Evolutionary conservation across 108 stramenopile species (phyloP), one percentile per base, ranked within the genome.

Genomic region (Cafeteria roenbergensis): DNA sequence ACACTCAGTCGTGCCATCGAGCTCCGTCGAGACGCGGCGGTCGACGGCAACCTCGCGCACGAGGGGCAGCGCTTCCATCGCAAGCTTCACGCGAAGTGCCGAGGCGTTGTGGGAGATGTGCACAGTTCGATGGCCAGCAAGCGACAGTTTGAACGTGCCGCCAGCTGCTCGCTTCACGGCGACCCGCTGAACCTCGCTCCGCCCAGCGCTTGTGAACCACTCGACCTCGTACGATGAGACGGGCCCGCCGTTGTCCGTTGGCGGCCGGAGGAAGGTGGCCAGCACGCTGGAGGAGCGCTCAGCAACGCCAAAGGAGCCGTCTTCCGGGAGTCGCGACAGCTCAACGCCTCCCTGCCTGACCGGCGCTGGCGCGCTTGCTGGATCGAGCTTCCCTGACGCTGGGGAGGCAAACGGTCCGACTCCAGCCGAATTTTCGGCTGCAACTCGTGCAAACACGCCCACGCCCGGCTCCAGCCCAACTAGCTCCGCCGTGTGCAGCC

Each of bases 271-370:
- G 69, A 75, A 88, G 1, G 83, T 73, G 8, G 86, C 80, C 26
- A 64, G 79, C 51, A 88, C 82, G 33, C 80, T 79, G 34, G 84
- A 68, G 17, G 70, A 74, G 12, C 84, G 83, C 38, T 85, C 82
- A n/a, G 66, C 51, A 20, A 88, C 82, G 26, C 80, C 59, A n/a
- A 86, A 81, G 17, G 75, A 60, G 29, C 66, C 68, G 32, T 65
- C 71, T 8, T 70, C 71, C 21, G 74, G 65, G 0, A 84, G 12
- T 17, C 71, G 66, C 4, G 71, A 30, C n/a, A 86, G 51, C 8
- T 55, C 63, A 24, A 86, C 84, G 0, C 75, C 76, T 21, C 73
- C 70, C 20, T 75, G 66, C 32, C 38, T 56, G 2, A 81, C 32
- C 29, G 53, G 57, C 48, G 66, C 74, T 0, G 85, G 80, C 32